Conservation (phyloP, 306 rosid species). For the Acmispon strigosus region DNA sequence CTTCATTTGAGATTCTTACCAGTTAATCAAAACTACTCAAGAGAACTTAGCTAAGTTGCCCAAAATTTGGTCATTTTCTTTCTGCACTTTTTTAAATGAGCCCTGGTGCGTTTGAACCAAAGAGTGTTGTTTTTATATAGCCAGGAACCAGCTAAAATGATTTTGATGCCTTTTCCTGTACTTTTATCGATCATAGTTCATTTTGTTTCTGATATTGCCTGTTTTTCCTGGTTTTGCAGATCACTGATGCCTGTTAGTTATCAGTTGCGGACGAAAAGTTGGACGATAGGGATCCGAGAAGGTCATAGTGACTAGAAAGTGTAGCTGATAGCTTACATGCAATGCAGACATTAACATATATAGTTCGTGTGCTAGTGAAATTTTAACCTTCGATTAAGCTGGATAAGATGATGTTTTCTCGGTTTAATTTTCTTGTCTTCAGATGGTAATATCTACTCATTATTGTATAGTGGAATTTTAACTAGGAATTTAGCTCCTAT, state of each 20-base stretch:
- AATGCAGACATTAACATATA: background rate
- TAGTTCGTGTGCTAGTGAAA: background rate
- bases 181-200: background rate
- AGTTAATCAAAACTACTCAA: background rate
- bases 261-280: background rate
- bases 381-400: background rate
- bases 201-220: background rate
- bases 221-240: background rate
- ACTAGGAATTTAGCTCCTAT: background rate
- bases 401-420: background rate
- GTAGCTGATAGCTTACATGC: background rate
- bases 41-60: too few species aligned
- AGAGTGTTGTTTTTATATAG: too few species aligned
- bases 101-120: too few species aligned
- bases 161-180: background rate
- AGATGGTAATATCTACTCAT: background rate
- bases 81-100: too few species aligned
- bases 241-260: background rate
- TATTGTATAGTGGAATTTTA: background rate
- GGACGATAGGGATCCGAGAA: background rate
- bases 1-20: background rate
- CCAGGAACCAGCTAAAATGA: background rate
- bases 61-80: too few species aligned
- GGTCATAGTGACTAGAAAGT: background rate
- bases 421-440: background rate